These are phyloP conservation scores for Pseudofabraea citricarpa DNA, from an alignment of 2,329 filamentous ascomycete genomes.

Conservation along the genomic window DNA sequence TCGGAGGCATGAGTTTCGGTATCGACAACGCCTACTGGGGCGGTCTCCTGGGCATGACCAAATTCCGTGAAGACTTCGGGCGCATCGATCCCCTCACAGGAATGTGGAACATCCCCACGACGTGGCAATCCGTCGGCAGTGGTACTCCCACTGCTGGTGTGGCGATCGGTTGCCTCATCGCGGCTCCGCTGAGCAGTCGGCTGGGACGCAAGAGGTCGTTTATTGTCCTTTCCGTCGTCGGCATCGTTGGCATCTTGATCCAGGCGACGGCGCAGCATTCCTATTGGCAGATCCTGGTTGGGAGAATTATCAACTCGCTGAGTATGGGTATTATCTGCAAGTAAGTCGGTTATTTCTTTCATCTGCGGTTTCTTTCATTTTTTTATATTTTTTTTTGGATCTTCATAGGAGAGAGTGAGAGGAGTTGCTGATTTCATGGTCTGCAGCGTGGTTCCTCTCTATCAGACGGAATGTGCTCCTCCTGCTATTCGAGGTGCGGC, in stretches of 20 bases:
- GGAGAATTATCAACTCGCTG: conserved; percentile 1
- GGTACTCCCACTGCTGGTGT: conserved; percentile 2
- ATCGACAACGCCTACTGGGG: conserved; percentile 3
- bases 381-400: no score
- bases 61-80: neutral
- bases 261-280: neutral
- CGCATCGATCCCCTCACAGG: neutral
- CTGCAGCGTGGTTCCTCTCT: conserved; percentile 5
- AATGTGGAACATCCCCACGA: neutral
- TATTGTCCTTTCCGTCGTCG: neutral
- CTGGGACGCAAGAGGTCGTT: conserved; percentile 1
- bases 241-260: neutral
- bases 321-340: conserved; percentile 4
- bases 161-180: neutral
- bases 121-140: neutral
- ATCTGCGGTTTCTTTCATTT: conserved; percentile 8
- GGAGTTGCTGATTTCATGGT: no score
- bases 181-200: neutral
- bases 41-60: neutral
- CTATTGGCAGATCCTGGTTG: conserved; percentile 1
- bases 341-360: conserved; percentile 10
- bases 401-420: no score
- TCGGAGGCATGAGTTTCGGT: conserved; percentile 2
- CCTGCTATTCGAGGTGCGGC: conserved; percentile 4
- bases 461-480: conserved; percentile 1